Evolutionary conservation across 2,329 filamentous ascomycete species (phyloP).

Genomic region (Exophiala lecanii-corni): DNA sequence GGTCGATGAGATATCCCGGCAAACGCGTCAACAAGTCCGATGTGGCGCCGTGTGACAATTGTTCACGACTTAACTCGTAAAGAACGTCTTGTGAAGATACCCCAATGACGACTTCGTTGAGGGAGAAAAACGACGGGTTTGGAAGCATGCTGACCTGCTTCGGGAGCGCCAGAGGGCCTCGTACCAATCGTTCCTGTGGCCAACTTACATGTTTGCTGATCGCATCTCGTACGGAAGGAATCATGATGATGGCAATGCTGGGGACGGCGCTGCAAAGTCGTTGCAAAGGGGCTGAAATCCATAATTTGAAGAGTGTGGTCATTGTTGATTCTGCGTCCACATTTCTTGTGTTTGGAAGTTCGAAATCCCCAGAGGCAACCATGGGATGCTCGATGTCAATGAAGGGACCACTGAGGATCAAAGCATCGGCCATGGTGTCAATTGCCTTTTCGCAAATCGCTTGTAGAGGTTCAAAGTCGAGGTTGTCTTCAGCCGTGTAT

Average conservation of each 20-base stretch:
- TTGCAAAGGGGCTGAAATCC: constrained; percentile 70
- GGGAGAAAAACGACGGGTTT: constrained; percentile 81
- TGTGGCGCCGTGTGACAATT: constrained; percentile 56
- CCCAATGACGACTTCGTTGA: constrained; percentile 82
- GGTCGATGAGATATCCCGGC: constrained; percentile 74
- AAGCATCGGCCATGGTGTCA: constrained; percentile 67
- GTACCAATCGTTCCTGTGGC: constrained; percentile 68
- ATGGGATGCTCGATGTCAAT: constrained; percentile 87
- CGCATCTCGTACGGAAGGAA: constrained; percentile 77
- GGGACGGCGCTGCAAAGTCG: constrained; percentile 67
- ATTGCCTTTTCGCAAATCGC: constrained; percentile 74
- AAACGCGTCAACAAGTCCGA: constrained; percentile 63
- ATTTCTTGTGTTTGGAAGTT: constrained; percentile 60
- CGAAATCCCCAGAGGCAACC: constrained; percentile 73
- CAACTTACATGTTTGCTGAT: constrained; percentile 81
- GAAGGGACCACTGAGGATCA: constrained; percentile 82
- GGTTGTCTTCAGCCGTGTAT: constrained; percentile 86
- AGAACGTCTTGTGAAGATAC: constrained; percentile 80
- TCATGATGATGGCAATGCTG: constrained; percentile 72
- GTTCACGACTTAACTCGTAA: constrained; percentile 73
- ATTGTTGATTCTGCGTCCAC: constrained; percentile 76
- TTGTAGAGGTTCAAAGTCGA: constrained; percentile 83
- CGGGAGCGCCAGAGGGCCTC: constrained; percentile 70
- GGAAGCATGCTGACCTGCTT: constrained; percentile 73
- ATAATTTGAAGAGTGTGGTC: constrained; percentile 73